Conservation (phyloP, 108 stramenopile genomes). For the Pseudonitzschia multiseries region DNA sequence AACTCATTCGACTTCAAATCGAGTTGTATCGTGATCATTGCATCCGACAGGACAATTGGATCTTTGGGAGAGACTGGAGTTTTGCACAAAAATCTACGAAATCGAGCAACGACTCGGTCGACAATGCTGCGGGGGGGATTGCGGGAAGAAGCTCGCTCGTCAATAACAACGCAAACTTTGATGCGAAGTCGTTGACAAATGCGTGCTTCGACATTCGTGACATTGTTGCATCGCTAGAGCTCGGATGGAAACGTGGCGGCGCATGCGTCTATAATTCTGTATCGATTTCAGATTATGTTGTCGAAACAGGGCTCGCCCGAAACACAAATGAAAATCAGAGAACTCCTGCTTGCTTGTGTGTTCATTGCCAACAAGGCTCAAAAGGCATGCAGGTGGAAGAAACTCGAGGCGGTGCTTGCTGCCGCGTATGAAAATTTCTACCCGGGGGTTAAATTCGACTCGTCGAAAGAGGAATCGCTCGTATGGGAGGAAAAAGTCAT, state of each 20-base stretch:
- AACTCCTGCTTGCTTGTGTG: conserved; percentile 66
- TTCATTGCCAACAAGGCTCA: conserved; percentile 86
- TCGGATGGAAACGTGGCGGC: conserved; percentile 55
- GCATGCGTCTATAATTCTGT: conserved; percentile 74
- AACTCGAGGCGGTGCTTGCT: conserved; percentile 65
- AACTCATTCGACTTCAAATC: conserved; percentile 74
- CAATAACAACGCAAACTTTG: conserved; percentile 28
- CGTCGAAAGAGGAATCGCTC: conserved; percentile 64
- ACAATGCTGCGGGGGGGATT: not conserved
- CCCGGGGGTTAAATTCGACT: conserved; percentile 60
- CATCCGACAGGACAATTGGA: conserved; percentile 73
- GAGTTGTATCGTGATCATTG: conserved; percentile 75
- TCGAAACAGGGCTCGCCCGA: conserved; percentile 27
- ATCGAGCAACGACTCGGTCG: not conserved
- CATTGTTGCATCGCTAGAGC: conserved; percentile 46
- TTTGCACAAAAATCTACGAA: conserved; percentile 26
- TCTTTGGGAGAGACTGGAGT: conserved; percentile 85
- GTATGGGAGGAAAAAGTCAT: conserved; percentile 77
- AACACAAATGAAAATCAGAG: conserved; percentile 65
- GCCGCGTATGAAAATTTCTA: conserved; percentile 75
- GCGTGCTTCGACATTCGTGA: conserved; percentile 78
- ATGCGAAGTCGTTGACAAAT: conserved; percentile 46
- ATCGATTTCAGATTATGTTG: conserved; percentile 62
- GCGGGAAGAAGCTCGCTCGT: not conserved
- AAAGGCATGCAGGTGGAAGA: conserved; percentile 74